A percentile compares a stretch with the other conserved stretches of the same genome.
Evolutionary conservation across 2,329 filamentous ascomycete species (phyloP).

Genomic region (Ophiostoma angusticollis): DNA sequence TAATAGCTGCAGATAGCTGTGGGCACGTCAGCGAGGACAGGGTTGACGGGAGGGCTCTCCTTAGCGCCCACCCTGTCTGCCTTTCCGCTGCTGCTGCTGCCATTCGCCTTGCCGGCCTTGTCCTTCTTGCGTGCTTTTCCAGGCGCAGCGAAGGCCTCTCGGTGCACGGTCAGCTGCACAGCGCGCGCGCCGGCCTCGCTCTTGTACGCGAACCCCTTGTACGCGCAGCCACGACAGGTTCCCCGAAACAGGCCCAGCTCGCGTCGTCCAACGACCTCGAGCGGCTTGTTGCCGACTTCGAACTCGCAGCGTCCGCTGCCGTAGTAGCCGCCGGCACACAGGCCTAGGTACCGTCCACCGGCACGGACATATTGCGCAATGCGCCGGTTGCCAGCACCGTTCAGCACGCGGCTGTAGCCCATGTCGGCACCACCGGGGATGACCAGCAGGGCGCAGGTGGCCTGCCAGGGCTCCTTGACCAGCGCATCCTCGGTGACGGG

Average conservation of each 20-base stretch:
- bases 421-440: constrained; percentile 91
- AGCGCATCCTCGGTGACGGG: constrained; percentile 66
- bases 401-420: constrained; percentile 76
- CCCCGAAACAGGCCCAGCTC: constrained; percentile 86
- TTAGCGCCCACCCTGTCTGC: constrained; percentile 10
- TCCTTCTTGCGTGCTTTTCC: too few species aligned
- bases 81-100: too few species aligned
- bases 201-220: constrained; percentile 78
- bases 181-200: constrained; percentile 76
- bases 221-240: constrained; percentile 72
- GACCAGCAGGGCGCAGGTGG: constrained; percentile 78
- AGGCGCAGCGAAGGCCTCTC: constrained; percentile 48
- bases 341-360: constrained; percentile 76
- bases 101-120: not conserved
- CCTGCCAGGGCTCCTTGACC: constrained; percentile 81
- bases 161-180: constrained; percentile 51
- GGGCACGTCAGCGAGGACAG: constrained; percentile 28
- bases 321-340: constrained; percentile 94
- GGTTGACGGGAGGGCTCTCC: constrained; percentile 17
- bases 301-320: constrained; percentile 75
- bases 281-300: constrained; percentile 64
- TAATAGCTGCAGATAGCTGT: constrained; percentile 67
- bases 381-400: constrained; percentile 73
- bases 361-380: constrained; percentile 77
- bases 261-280: constrained; percentile 75